Evolutionary conservation across 805 yeast species (phyloP).

Genomic region (Metschnikowia continentalis): DNA sequence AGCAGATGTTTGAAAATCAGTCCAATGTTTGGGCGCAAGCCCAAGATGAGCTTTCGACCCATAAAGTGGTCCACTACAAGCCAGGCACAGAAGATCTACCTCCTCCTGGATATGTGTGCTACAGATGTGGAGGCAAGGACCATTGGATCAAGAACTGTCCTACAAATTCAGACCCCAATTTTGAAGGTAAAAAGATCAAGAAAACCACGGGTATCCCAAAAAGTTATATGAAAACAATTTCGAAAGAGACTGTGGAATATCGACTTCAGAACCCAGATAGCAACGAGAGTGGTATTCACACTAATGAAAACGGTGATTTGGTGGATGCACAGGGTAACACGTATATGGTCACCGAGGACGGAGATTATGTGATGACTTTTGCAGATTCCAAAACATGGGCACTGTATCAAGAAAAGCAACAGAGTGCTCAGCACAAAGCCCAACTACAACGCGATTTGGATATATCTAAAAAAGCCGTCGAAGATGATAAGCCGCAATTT

Average conservation of each 20-base stretch:
- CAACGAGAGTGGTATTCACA: slow-evolving; percentile 26
- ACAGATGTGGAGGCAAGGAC: slow-evolving; percentile 87
- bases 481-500: slow-evolving; percentile 39
- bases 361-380: slow-evolving; percentile 92
- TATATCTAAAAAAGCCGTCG: slow-evolving; percentile 26
- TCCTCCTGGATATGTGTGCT: slow-evolving; percentile 95
- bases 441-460: slow-evolving; percentile 49
- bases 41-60: slow-evolving; percentile 84
- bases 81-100: slow-evolving; percentile 66
- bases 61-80: slow-evolving; percentile 66
- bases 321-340: slow-evolving; percentile 48
- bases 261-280: slow-evolving; percentile 38
- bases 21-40: slow-evolving; percentile 93
- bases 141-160: slow-evolving; percentile 98
- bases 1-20: slow-evolving; percentile 88
- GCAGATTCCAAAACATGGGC: slow-evolving; percentile 94
- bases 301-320: slow-evolving; percentile 42
- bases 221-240: slow-evolving; percentile 81
- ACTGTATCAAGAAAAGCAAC: slow-evolving; percentile 69
- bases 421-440: slow-evolving; percentile 43
- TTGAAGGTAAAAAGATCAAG: slow-evolving; percentile 87
- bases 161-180: slow-evolving; percentile 84
- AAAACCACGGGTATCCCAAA: slow-evolving; percentile 97
- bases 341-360: slow-evolving; percentile 88
- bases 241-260: slow-evolving; percentile 62